Conservation (phyloP, 805 yeast genomes). For the Kluyveromyces wickerhamii region DNA sequence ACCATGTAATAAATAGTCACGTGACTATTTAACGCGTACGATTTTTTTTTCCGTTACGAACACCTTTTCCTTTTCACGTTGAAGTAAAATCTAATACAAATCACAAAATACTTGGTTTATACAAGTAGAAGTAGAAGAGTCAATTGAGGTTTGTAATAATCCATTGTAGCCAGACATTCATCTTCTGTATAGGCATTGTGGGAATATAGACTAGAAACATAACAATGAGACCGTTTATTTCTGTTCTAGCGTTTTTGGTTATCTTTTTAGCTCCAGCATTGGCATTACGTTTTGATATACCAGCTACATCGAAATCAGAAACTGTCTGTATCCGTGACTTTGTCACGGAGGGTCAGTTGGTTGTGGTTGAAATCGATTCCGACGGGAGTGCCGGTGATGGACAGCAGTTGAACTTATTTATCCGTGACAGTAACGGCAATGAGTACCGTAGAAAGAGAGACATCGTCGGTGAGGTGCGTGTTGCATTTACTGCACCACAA, state of each 20-base stretch:
- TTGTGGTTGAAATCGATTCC: slow-evolving; percentile 73
- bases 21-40: too few species aligned
- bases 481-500: slow-evolving; percentile 79
- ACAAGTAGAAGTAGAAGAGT: too few species aligned
- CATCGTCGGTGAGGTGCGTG: slow-evolving; percentile 60
- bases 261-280: slow-evolving; percentile 4
- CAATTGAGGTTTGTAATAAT: too few species aligned
- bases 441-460: slow-evolving; percentile 74
- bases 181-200: too few species aligned
- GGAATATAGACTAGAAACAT: too few species aligned
- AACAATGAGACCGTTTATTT: slow-evolving; percentile 1
- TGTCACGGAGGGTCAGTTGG: slow-evolving; percentile 74
- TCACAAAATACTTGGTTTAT: too few species aligned
- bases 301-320: slow-evolving; percentile 37
- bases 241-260: slow-evolving; percentile 5
- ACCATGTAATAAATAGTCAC: background rate
- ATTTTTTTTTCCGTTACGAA: too few species aligned
- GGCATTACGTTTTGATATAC: slow-evolving; percentile 46
- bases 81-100: too few species aligned
- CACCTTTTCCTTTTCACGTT: too few species aligned
- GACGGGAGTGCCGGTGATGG: slow-evolving; percentile 81
- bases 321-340: slow-evolving; percentile 92
- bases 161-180: too few species aligned
- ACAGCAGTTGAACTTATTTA: slow-evolving; percentile 59
- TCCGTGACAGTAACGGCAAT: slow-evolving; percentile 76